Conservation (phyloP, 1,284 basidiomycete genomes). For the Kalmanozyma brasiliensis region DNA sequence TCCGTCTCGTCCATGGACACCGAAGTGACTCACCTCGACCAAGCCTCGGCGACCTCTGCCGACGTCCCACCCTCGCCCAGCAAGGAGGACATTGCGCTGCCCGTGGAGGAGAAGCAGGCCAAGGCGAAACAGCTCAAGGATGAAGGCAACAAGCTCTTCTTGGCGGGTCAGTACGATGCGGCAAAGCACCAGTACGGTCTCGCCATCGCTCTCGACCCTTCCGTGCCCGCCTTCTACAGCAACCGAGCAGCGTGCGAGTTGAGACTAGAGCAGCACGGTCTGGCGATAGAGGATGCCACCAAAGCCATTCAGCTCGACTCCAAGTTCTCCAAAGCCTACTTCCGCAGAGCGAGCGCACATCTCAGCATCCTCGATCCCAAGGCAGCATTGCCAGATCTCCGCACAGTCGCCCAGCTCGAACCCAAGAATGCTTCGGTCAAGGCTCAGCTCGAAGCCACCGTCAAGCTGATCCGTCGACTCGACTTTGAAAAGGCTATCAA, state of each 20-base stretch:
- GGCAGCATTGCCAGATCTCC: conserved; percentile 61
- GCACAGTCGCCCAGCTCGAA: conserved; percentile 79
- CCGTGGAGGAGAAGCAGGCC: conserved; percentile 47
- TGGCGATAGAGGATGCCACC: conserved; percentile 68
- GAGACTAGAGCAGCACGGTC: conserved; percentile 66
- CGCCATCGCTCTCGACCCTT: conserved; percentile 60
- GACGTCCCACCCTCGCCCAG: conserved; percentile 56
- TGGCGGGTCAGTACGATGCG: conserved; percentile 51
- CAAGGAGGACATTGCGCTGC: conserved; percentile 37
- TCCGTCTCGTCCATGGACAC: conserved; percentile 31
- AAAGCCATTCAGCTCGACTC: conserved; percentile 89
- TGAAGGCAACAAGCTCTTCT: conserved; percentile 62
- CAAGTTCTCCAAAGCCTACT: conserved; percentile 90
- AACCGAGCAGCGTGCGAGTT: conserved; percentile 67
- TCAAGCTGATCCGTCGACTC: conserved; percentile 79
- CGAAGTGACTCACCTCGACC: conserved; percentile 40
- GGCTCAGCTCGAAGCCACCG: conserved; percentile 84
- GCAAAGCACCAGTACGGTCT: conserved; percentile 63
- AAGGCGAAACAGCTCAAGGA: conserved; percentile 54
- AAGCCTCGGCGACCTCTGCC: conserved; percentile 55
- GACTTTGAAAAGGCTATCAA: conserved; percentile 65
- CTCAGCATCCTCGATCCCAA: conserved; percentile 78
- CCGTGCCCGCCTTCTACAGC: conserved; percentile 55
- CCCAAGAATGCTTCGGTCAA: conserved; percentile 85
- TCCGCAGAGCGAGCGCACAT: conserved; percentile 89